Conservation (phyloP, 495 filamentous ascomycete genomes). For the Hypoxylon crocopeplum region DNA sequence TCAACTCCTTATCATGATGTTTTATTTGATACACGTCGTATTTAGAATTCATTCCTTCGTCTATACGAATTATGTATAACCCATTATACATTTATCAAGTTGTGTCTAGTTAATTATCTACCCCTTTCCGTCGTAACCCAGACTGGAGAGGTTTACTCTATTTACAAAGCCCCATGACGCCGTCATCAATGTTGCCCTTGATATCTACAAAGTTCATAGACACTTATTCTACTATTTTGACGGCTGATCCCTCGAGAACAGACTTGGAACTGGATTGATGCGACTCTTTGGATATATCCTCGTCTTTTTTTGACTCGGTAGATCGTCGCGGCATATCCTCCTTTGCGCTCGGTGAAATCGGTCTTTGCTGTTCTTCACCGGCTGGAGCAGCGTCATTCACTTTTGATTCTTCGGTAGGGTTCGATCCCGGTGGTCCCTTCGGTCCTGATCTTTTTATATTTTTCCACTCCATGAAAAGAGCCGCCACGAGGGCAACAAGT, state of each 20-base stretch:
- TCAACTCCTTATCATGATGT: too few relatives aligned
- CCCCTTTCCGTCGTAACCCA: not conserved
- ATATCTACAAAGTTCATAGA: not conserved
- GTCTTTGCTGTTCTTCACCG: slow-evolving; percentile 4
- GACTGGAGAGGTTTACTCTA: slow-evolving; percentile 1
- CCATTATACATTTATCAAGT: not conserved
- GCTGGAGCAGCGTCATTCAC: not conserved
- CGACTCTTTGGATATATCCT: slow-evolving; percentile 7
- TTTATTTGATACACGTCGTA: too few relatives aligned
- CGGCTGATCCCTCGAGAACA: not conserved
- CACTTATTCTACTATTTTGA: not conserved
- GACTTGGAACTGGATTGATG: not conserved
- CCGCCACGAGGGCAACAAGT: slow-evolving; percentile 57
- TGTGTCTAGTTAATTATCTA: not conserved
- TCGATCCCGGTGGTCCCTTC: not conserved
- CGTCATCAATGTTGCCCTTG: not conserved
- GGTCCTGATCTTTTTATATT: slow-evolving; percentile 58
- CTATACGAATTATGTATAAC: too few relatives aligned
- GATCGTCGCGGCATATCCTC: slow-evolving; percentile 3
- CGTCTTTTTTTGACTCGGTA: slow-evolving; percentile 4
- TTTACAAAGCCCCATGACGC: slow-evolving; percentile 4
- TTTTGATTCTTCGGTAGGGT: not conserved
- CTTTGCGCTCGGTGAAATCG: not conserved
- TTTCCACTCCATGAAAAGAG: slow-evolving; percentile 66
- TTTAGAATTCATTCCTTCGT: too few relatives aligned